phyloP scores from a whole-genome alignment of 1,284 basidiomycete genomes.

The Heliocybe sulcata region DNA sequence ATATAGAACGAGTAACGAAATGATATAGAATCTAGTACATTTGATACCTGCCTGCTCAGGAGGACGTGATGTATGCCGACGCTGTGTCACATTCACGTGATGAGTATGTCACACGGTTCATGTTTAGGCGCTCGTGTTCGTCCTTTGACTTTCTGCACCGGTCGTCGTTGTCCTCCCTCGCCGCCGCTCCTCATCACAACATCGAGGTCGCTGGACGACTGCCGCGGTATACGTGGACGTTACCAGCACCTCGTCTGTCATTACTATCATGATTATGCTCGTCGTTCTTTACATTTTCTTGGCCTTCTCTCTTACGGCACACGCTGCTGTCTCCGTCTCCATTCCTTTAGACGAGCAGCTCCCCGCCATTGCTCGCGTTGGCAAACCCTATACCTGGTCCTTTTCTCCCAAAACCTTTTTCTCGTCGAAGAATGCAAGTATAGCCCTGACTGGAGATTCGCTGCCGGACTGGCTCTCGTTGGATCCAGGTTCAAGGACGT shows the following conservation, averaged over 20 bases:
- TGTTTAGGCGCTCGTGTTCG: not conserved
- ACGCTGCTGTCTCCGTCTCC: slow-evolving; percentile 29
- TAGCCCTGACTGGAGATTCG: slow-evolving; percentile 38
- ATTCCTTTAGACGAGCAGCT: slow-evolving; percentile 52
- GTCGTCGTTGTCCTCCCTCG: slow-evolving; percentile 2
- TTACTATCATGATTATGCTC: not conserved
- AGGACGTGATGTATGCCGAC: not conserved
- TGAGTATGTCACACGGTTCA: not conserved
- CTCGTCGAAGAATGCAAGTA: slow-evolving; percentile 30
- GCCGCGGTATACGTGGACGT: not conserved
- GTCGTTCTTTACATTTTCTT: not conserved
- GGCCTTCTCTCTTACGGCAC: not conserved
- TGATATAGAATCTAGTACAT: not conserved
- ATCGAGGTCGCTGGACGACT: slow-evolving; percentile 21
- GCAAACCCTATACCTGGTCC: slow-evolving; percentile 55
- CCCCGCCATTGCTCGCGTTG: slow-evolving; percentile 54
- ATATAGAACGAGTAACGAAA: too few relatives aligned
- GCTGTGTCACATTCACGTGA: not conserved
- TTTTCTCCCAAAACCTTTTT: slow-evolving; percentile 55
- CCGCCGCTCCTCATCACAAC: slow-evolving; percentile 5
- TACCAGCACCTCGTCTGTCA: not conserved
- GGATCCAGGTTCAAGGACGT: slow-evolving; percentile 38
- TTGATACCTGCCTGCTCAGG: not conserved
- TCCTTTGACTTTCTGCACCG: not conserved
- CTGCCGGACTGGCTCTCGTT: slow-evolving; percentile 66